A percentile compares a stretch with the other conserved stretches of the same genome.
These are phyloP conservation scores for Vinca major DNA, from an alignment of 305 asterid species.

Conservation along the genomic window DNA sequence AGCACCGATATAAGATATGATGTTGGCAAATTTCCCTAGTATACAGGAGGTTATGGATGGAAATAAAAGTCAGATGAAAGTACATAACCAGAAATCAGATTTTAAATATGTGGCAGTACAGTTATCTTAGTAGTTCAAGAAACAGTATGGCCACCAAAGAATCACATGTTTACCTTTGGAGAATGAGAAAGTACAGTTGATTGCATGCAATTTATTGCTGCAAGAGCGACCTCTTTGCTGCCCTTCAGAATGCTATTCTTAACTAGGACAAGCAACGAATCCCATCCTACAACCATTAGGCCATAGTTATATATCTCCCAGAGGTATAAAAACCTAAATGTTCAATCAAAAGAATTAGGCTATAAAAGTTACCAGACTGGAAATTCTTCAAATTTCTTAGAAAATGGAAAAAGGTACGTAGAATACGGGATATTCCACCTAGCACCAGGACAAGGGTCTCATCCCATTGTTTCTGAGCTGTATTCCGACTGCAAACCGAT, in stretches of 20 bases:
- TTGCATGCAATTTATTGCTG: conserved; percentile 91
- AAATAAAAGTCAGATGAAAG: conserved; percentile 14
- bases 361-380: conserved; percentile 47
- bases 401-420: conserved; percentile 78
- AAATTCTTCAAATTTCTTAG: conserved; percentile 64
- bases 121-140: not conserved
- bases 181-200: conserved; percentile 85
- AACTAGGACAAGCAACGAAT: conserved; percentile 63
- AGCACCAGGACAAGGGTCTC: conserved; percentile 96
- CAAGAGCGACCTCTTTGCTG: conserved; percentile 91
- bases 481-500: conserved; percentile 71
- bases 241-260: conserved; percentile 78
- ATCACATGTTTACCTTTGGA: conserved; percentile 52
- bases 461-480: conserved; percentile 99
- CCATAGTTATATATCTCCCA: conserved; percentile 11
- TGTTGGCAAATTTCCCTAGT: conserved; percentile 76
- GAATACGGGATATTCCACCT: conserved; percentile 85
- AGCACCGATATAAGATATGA: conserved; percentile 67
- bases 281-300: conserved; percentile 64
- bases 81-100: not conserved
- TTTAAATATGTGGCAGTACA: conserved; percentile 3
- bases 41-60: conserved; percentile 17
- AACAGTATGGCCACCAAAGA: not conserved
- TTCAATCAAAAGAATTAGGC: not conserved
- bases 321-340: not conserved